A percentile compares a stretch with the other conserved stretches of the same genome.
phyloP scores from a whole-genome alignment of 2,329 filamentous ascomycete genomes.

The Fusarium drepaniforme region DNA sequence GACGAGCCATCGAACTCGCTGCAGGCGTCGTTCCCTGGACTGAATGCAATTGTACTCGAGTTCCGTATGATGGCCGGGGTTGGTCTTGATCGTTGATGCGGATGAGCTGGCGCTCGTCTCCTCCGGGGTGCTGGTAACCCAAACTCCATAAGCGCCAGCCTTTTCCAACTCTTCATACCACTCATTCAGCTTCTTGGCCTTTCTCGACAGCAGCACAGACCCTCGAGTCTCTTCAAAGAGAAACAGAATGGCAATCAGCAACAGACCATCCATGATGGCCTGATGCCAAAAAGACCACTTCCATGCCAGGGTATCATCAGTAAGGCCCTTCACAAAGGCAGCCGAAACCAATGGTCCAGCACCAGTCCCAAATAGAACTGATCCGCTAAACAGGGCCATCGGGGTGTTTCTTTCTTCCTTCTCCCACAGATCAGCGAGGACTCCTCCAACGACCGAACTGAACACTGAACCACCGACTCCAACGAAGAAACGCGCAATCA shows the following conservation, averaged over 20 bases:
- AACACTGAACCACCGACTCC: constrained; percentile 85
- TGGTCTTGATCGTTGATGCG: constrained; percentile 35
- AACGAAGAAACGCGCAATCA: constrained; percentile 80
- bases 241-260: constrained; percentile 71
- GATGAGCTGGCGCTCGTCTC: constrained; percentile 33
- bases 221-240: constrained; percentile 88
- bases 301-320: constrained; percentile 66
- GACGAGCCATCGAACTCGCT: constrained; percentile 82
- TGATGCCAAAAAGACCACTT: constrained; percentile 94
- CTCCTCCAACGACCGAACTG: constrained; percentile 91
- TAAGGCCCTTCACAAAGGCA: constrained; percentile 74
- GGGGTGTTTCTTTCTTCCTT: constrained; percentile 85
- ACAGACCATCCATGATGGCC: constrained; percentile 73
- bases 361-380: constrained; percentile 83
- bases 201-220: constrained; percentile 81
- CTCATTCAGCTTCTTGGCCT: constrained; percentile 78
- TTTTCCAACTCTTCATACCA: constrained; percentile 83
- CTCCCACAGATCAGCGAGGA: constrained; percentile 88
- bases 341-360: constrained; percentile 80
- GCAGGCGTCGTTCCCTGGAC: constrained; percentile 22
- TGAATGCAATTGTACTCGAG: constrained; percentile 13
- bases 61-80: constrained; percentile 11
- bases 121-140: constrained; percentile 43
- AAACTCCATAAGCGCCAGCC: constrained; percentile 67
- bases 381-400: constrained; percentile 89